These are phyloP conservation scores for Boletus semigastroideus DNA, from an alignment of 1,284 basidiomycete genomes.

Conservation along the genomic window DNA sequence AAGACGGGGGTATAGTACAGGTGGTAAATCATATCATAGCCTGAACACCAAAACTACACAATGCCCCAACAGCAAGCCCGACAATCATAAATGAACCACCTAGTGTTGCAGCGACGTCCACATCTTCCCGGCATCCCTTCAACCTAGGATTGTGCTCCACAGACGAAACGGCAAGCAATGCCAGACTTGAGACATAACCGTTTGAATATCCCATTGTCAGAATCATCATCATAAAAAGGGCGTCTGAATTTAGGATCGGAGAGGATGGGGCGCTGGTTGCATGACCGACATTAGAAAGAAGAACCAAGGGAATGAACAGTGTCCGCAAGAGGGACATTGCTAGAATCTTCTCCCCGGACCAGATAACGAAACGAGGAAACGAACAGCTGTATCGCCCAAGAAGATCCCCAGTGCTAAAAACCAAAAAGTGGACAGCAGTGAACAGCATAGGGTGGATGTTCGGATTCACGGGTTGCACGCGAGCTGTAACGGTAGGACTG, in stretches of 20 bases:
- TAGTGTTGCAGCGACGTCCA: neutral
- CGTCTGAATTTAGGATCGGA: neutral
- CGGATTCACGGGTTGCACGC: neutral
- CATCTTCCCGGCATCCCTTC: neutral
- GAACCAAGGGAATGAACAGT: neutral
- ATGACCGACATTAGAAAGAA: neutral
- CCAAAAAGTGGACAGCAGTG: neutral
- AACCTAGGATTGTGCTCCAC: slow-evolving; percentile 2
- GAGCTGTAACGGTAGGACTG: neutral
- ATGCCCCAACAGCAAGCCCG: neutral
- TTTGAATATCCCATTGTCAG: neutral
- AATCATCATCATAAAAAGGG: slow-evolving; percentile 1
- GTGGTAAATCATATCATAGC: neutral
- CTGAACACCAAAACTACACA: neutral
- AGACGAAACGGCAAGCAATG: neutral
- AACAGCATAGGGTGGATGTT: slow-evolving; percentile 1
- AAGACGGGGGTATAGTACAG: no score
- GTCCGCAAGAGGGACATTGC: slow-evolving; percentile 1
- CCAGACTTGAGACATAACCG: neutral
- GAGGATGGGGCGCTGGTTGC: neutral
- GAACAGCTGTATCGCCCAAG: slow-evolving; percentile 1
- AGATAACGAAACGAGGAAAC: neutral
- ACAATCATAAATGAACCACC: neutral
- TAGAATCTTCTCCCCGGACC: slow-evolving; percentile 1
- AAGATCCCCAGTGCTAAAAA: neutral